These are phyloP conservation scores for Cenchrus fungigraminus DNA, from an alignment of 176 grass and related monocot genomes.

Conservation along the genomic window DNA sequence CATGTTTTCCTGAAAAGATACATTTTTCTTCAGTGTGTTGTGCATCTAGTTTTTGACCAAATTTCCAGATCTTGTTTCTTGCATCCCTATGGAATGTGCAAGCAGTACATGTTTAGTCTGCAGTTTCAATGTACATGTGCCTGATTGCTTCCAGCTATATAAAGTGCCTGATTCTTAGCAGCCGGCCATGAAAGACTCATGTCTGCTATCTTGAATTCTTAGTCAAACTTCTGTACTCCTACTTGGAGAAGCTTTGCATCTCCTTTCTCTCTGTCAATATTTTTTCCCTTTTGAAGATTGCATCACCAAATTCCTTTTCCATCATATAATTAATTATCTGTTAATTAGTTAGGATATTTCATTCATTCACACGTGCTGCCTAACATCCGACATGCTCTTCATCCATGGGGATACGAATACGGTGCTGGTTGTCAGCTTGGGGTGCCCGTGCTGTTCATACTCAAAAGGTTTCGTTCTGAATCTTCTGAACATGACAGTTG, in stretches of 20 bases:
- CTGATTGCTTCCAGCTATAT: background rate
- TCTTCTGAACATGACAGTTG: conserved; percentile 10
- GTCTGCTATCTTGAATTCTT: background rate
- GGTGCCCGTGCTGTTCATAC: background rate
- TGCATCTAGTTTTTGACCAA: background rate
- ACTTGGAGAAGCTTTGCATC: background rate
- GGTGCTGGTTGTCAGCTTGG: background rate
- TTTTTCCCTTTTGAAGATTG: background rate
- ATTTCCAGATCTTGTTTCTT: background rate
- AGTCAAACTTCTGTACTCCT: background rate
- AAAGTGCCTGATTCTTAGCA: background rate
- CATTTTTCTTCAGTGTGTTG: background rate
- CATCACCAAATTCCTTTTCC: background rate
- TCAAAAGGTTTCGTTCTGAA: background rate
- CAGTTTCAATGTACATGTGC: background rate
- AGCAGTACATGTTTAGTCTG: background rate
- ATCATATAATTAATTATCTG: background rate
- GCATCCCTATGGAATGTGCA: background rate
- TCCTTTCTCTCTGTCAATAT: background rate
- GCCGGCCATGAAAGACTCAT: background rate
- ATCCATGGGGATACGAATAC: background rate
- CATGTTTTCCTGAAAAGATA: conserved; percentile 18
- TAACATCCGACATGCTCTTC: conserved; percentile 17
- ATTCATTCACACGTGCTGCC: conserved; percentile 13
- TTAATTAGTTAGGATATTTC: background rate